These are phyloP conservation scores for Ramaria rubella DNA, from an alignment of 768 basidiomycete species.

Conservation along the genomic window DNA sequence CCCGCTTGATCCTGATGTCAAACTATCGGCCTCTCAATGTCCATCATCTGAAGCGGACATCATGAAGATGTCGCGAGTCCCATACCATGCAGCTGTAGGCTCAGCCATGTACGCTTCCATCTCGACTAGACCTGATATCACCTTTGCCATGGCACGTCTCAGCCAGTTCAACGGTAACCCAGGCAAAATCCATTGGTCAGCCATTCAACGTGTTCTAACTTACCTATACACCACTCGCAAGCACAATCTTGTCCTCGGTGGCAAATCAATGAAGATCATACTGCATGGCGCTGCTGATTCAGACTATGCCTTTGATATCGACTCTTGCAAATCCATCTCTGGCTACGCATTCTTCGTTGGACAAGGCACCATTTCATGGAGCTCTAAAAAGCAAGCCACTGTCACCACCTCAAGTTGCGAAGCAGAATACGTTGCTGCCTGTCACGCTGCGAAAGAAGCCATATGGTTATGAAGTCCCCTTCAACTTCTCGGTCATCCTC, in stretches of 20 bases:
- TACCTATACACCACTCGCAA: constrained; percentile 5
- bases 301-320: constrained; percentile 27
- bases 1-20: constrained; percentile 24
- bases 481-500: constrained; percentile 16
- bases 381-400: constrained; percentile 16
- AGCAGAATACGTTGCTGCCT: constrained; percentile 17
- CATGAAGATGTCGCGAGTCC: background rate
- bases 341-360: constrained; percentile 31
- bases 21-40: background rate
- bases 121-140: constrained; percentile 10
- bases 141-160: constrained; percentile 9
- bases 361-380: constrained; percentile 25
- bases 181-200: background rate
- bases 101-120: constrained; percentile 17
- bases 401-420: constrained; percentile 12
- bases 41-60: background rate
- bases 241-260: constrained; percentile 18
- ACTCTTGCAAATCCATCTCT: constrained; percentile 26
- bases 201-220: constrained; percentile 4
- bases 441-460: constrained; percentile 14
- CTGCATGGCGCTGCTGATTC: constrained; percentile 12
- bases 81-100: constrained; percentile 8
- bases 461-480: constrained; percentile 12
- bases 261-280: background rate
- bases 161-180: constrained; percentile 8